Conservation (phyloP, 441 rosid species). For the Brassica balearica region DNA sequence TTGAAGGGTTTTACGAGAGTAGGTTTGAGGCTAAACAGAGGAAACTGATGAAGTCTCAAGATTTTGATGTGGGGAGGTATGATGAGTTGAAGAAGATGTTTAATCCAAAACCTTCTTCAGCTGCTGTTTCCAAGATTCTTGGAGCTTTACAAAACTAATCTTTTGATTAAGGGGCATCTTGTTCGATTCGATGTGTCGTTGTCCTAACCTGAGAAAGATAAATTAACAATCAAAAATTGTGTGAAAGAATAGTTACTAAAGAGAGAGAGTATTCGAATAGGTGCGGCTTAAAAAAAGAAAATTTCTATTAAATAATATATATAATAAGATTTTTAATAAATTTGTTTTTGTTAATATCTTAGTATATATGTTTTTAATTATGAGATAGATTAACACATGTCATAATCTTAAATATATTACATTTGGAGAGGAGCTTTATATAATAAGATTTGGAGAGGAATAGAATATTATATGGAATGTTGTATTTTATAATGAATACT, state of each 20-base stretch:
- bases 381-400: too few species aligned
- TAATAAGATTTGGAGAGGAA: constrained; percentile 21
- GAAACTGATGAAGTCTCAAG: constrained; percentile 52
- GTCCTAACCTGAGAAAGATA: constrained; percentile 27
- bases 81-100: constrained; percentile 56
- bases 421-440: too few species aligned
- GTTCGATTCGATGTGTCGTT: constrained; percentile 2
- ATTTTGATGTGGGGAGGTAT: constrained; percentile 65
- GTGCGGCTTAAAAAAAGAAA: constrained; percentile 39
- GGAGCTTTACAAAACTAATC: constrained; percentile 23
- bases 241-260: not conserved
- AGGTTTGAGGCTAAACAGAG: constrained; percentile 71
- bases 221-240: not conserved
- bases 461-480: not conserved
- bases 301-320: too few species aligned
- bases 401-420: too few species aligned
- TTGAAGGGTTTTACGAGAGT: constrained; percentile 82
- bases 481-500: not conserved
- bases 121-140: constrained; percentile 32
- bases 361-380: too few species aligned
- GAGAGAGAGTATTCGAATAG: not conserved
- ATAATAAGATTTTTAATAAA: too few species aligned
- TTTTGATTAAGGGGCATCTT: not conserved
- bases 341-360: too few species aligned
- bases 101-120: constrained; percentile 39